A percentile compares a stretch with the other conserved stretches of the same genome.
Evolutionary conservation across 2,329 filamentous ascomycete species (phyloP).

Genomic region (Monosporascus ibericus): DNA sequence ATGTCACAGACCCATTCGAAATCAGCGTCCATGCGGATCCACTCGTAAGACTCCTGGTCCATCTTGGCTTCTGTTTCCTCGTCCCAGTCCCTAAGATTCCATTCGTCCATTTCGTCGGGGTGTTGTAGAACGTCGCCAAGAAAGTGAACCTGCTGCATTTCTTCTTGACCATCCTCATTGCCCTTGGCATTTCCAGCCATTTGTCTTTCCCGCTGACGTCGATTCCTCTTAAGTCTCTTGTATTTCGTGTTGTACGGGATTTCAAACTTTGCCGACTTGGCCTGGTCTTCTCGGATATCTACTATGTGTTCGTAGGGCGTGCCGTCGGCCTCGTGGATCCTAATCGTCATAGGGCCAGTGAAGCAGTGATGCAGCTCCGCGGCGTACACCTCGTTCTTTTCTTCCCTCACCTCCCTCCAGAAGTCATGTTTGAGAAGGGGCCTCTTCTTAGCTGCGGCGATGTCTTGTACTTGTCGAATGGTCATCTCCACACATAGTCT

Average conservation of each 20-base stretch:
- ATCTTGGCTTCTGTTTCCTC: constrained; percentile 83
- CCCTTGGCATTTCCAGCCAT: constrained; percentile 34
- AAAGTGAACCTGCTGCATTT: constrained; percentile 82
- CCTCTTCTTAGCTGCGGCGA: constrained; percentile 37
- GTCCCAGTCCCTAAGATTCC: constrained; percentile 85
- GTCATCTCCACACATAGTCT: constrained; percentile 89
- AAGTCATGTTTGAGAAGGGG: constrained; percentile 68
- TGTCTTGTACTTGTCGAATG: constrained; percentile 68
- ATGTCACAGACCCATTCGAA: constrained; percentile 96
- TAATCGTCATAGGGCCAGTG: constrained; percentile 93
- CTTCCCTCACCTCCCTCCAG: constrained; percentile 78
- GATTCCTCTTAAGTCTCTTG: constrained; percentile 85
- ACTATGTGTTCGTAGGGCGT: constrained; percentile 98
- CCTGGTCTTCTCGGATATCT: constrained; percentile 81
- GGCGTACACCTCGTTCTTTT: constrained; percentile 60
- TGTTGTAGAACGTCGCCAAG: constrained; percentile 84
- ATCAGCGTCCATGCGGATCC: constrained; percentile 96
- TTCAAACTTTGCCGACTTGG: constrained; percentile 71
- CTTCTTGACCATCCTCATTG: constrained; percentile 61
- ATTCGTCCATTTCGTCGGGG: constrained; percentile 73
- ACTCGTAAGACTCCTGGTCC: constrained; percentile 95
- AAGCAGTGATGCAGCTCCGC: constrained; percentile 73
- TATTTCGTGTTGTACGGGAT: constrained; percentile 99
- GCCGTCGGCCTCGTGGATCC: constrained; percentile 96
- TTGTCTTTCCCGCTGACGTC: constrained; percentile 55